phyloP scores from a whole-genome alignment of 2,329 filamentous ascomycete species.

The Epicoccum sorghinum region DNA sequence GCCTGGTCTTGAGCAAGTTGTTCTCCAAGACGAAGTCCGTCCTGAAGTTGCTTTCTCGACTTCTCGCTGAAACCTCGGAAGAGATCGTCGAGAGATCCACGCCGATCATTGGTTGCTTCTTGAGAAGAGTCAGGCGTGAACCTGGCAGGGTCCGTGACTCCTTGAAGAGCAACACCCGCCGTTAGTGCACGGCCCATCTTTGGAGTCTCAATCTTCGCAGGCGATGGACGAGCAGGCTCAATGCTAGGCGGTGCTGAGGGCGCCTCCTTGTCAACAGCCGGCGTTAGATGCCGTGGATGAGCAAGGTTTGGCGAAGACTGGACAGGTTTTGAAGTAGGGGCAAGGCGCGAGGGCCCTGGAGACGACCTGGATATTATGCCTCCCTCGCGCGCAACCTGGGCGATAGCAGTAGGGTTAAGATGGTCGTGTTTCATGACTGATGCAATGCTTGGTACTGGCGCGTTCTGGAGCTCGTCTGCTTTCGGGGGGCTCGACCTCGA shows the following conservation, averaged over 20 bases:
- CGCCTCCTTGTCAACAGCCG: slow-evolving; percentile 31
- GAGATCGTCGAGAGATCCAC: slow-evolving; percentile 40
- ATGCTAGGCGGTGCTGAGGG: slow-evolving; percentile 42
- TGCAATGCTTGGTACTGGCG: slow-evolving; percentile 10
- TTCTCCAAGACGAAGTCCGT: slow-evolving; percentile 47
- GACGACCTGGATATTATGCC: slow-evolving; percentile 9
- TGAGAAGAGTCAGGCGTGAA: slow-evolving; percentile 36
- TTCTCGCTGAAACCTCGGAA: slow-evolving; percentile 50
- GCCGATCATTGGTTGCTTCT: slow-evolving; percentile 27
- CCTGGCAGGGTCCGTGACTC: slow-evolving; percentile 40
- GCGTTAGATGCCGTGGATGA: slow-evolving; percentile 35
- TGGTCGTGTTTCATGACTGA: slow-evolving; percentile 23
- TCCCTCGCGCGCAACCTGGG: neutral
- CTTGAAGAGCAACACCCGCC: slow-evolving; percentile 48
- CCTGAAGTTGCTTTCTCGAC: slow-evolving; percentile 46
- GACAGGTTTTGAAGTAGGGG: slow-evolving; percentile 2
- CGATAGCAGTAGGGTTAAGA: slow-evolving; percentile 12
- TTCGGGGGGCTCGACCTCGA: slow-evolving; percentile 40
- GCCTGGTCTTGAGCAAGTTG: slow-evolving; percentile 40
- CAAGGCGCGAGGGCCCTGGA: slow-evolving; percentile 11
- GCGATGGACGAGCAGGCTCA: slow-evolving; percentile 21
- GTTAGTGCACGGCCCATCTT: slow-evolving; percentile 45
- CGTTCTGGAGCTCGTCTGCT: slow-evolving; percentile 9
- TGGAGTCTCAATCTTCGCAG: slow-evolving; percentile 37
- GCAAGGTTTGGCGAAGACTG: slow-evolving; percentile 22